phyloP scores from a whole-genome alignment of 345 rosid genomes.

The Cardiospermum halicacabum region DNA sequence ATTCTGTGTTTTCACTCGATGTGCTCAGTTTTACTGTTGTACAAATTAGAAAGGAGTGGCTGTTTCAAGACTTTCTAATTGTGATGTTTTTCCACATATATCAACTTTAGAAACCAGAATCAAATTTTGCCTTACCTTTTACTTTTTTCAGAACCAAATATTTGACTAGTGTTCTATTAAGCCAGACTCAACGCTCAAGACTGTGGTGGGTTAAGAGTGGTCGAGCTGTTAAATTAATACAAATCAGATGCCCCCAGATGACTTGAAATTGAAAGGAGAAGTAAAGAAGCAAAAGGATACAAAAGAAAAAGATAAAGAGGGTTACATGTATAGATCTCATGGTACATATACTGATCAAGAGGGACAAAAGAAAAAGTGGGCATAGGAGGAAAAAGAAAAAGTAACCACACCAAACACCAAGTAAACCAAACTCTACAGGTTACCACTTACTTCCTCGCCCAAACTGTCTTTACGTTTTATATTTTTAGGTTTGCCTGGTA shows the following conservation, averaged over 20 bases:
- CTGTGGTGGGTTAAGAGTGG: not conserved
- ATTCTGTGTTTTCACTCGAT: not conserved
- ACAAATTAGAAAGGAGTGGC: not conserved
- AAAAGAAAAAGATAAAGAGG: slow-evolving; percentile 5
- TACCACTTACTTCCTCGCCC: not conserved
- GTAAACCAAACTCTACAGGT: not conserved
- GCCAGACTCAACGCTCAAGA: no score
- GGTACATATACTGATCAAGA: not conserved
- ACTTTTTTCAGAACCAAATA: slow-evolving; percentile 12
- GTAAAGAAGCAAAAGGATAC: not conserved
- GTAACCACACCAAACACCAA: not conserved
- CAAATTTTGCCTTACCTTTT: slow-evolving; percentile 12
- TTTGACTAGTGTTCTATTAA: not conserved
- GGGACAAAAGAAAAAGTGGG: slow-evolving; percentile 4
- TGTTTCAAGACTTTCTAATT: slow-evolving; percentile 5
- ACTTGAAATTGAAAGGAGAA: not conserved
- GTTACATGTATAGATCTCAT: not conserved
- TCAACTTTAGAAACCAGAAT: slow-evolving; percentile 4
- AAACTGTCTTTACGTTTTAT: not conserved
- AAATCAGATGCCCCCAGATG: not conserved
- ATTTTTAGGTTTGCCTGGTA: not conserved
- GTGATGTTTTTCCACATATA: slow-evolving; percentile 6
- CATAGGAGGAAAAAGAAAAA: slow-evolving; percentile 1
- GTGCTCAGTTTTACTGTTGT: not conserved
- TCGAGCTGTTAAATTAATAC: no score